A percentile compares a stretch with the other conserved stretches of the same genome.
Evolutionary conservation across 129 eudicot genomes (phyloP).

Genomic region (Calendula officinalis): DNA sequence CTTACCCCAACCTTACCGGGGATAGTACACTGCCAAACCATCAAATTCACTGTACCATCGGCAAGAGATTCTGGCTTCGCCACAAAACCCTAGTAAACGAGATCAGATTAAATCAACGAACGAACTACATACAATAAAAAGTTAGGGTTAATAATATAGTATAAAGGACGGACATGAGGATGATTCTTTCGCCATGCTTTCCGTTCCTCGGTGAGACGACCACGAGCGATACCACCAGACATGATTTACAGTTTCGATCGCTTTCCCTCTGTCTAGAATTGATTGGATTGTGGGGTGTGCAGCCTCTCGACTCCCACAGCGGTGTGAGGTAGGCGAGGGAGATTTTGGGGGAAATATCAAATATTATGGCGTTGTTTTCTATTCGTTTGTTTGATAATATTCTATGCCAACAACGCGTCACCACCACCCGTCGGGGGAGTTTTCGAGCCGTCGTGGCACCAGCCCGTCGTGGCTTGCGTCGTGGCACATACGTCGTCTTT

Average conservation of each 20-base stretch:
- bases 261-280: conserved; percentile 13
- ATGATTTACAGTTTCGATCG: conserved; percentile 33
- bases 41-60: conserved; percentile 65
- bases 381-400: too few species aligned
- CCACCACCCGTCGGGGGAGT: too few species aligned
- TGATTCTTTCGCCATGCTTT: conserved; percentile 82
- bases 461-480: too few species aligned
- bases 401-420: too few species aligned
- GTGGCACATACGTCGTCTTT: too few species aligned
- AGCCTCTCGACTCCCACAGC: conserved; percentile 10
- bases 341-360: too few species aligned
- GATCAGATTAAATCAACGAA: conserved; percentile 6
- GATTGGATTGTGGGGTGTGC: neutral
- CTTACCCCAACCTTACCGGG: conserved; percentile 68
- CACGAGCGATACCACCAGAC: conserved; percentile 82
- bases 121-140: neutral
- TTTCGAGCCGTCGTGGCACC: too few species aligned
- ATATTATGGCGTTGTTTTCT: too few species aligned
- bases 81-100: conserved; percentile 60
- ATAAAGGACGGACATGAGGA: conserved; percentile 53
- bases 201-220: conserved; percentile 82
- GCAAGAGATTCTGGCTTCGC: conserved; percentile 73
- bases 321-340: too few species aligned
- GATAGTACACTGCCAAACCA: conserved; percentile 70
- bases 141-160: conserved; percentile 27